phyloP scores from a whole-genome alignment of 2,329 filamentous ascomycete species.

The Grosmannia penicillata region DNA sequence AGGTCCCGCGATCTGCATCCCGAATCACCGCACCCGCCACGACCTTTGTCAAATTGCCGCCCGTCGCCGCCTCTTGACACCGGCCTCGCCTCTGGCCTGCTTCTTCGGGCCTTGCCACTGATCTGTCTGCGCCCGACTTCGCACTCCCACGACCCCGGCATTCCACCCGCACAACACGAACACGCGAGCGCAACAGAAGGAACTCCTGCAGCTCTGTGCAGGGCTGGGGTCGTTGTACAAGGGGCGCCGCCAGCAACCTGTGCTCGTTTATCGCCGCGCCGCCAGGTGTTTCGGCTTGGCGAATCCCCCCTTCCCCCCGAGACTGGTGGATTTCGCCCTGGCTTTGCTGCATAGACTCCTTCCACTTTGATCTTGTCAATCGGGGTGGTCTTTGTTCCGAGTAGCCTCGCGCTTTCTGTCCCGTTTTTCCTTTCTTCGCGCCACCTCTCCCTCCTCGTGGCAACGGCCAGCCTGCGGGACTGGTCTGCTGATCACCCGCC shows the following conservation, averaged over 20 bases:
- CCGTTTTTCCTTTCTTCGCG: background rate
- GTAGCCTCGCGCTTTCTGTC: background rate
- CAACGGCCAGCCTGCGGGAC: slow-evolving; percentile 43
- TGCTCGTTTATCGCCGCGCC: slow-evolving; percentile 8
- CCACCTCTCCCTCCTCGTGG: slow-evolving; percentile 19
- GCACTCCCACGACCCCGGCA: no score
- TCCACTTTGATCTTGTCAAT: background rate
- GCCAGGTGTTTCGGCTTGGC: slow-evolving; percentile 11
- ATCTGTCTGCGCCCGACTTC: no score
- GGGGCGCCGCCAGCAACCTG: slow-evolving; percentile 5
- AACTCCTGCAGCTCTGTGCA: background rate
- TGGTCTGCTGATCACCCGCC: slow-evolving; percentile 35
- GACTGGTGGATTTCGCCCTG: no score
- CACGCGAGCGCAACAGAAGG: background rate
- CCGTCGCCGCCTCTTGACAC: no score
- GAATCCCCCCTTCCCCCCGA: slow-evolving; percentile 4
- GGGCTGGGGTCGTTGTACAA: slow-evolving; percentile 8
- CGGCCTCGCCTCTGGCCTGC: no score
- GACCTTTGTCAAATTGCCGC: no score
- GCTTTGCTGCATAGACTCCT: no score
- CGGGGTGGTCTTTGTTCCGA: background rate
- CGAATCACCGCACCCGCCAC: no score
- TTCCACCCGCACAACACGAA: background rate
- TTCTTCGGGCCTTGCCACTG: no score
- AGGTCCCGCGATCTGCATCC: no score